Base-by-base conservation (phyloP, 345 rosid species). In the Citrus maxima region DNA sequence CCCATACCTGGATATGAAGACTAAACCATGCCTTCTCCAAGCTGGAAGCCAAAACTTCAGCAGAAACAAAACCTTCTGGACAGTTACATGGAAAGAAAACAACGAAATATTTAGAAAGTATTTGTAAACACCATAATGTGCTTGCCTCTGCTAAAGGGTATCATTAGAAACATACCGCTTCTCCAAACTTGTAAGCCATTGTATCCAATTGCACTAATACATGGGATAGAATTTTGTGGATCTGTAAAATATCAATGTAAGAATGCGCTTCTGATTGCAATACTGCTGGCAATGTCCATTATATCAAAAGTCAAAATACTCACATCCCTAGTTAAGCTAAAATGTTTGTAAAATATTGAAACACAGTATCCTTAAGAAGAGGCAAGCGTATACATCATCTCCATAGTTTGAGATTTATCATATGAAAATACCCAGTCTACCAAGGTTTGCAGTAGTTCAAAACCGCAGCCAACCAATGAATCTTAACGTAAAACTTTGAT, bases 151-250 rank as follows among this genome's bases (percentile, higher is more conserved):
- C 56, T 60, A 78, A 71, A 64, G 34, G 70, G 49, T 76, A 49
- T 46, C 30, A 28, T 22, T 51, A 25, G 68, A 66, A 5, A 70
- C 71, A 32, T 86, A 93, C 98, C 98, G 77, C 82, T 88, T 80
- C 82, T 88, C 98, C 98, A 95, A 70, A 91, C 90, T 80, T 92
- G 92, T 73, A 88, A 78, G 9, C 98, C 99, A 82, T 91, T 95
- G 87, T 85, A 87, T 58, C 98, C 98, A 72, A 95, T 85, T 76
- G 97, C 96, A 54, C 93, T 84, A 81, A 93, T 81, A 81, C 90
- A 90, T 71, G 99, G 99, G 73, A 87, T 84, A 79, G 90, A 87
- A 18, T 89, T 88, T 84, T 85, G 91, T 27, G 96, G 93, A 75
- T 93, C 99, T 95, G 81, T 58, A 82, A 54, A 55, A 81, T 74